Conservation (phyloP, 2,329 filamentous ascomycete genomes). For the Aspergillus neotritici region DNA sequence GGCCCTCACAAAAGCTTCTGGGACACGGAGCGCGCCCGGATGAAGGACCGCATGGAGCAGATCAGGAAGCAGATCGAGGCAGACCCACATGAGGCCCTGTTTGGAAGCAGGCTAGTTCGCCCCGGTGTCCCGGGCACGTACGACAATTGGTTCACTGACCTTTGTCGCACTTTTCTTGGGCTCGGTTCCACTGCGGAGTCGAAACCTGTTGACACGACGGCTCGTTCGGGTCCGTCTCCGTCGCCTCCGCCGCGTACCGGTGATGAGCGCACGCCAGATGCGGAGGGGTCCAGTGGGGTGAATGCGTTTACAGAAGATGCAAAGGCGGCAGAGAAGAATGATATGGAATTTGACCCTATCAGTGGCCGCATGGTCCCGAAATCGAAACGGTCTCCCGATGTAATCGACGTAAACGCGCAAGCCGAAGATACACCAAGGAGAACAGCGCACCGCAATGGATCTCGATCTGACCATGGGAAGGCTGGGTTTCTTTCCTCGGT, state of each 20-base stretch:
- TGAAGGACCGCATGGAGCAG: constrained; percentile 30
- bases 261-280: neutral
- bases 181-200: constrained; percentile 4
- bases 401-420: neutral
- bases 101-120: constrained; percentile 31
- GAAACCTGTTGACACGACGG: neutral
- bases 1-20: constrained; percentile 10
- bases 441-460: too few relatives aligned
- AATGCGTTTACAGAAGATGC: neutral
- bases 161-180: constrained; percentile 27
- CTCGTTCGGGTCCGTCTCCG: neutral
- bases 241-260: constrained; percentile 1
- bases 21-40: constrained; percentile 18
- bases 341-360: constrained; percentile 39
- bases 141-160: constrained; percentile 24
- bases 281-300: too few relatives aligned
- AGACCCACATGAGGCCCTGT: constrained; percentile 38
- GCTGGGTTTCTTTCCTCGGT: neutral
- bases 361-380: constrained; percentile 36
- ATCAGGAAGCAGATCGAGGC: constrained; percentile 31
- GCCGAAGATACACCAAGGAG: too few relatives aligned
- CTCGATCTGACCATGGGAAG: too few relatives aligned
- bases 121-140: constrained; percentile 15
- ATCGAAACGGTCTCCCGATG: neutral
- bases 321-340: neutral